Conservation (phyloP, 2,329 filamentous ascomycete genomes). For the Sarocladiaceae sp. region DNA sequence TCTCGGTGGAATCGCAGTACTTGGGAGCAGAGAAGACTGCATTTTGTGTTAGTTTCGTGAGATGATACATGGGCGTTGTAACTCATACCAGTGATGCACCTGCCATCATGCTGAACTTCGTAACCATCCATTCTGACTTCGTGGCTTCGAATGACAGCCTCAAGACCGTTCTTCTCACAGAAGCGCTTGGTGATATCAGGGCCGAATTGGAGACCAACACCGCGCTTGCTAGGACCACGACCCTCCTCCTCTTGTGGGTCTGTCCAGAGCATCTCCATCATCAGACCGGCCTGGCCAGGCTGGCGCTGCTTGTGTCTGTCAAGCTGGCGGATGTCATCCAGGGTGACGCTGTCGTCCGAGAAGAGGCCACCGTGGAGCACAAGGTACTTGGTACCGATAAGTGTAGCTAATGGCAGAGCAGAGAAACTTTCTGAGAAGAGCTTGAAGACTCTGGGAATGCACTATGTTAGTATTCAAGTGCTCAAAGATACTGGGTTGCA, state of each 20-base stretch:
- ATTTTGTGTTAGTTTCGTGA: slow-evolving; percentile 9
- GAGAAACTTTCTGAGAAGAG: slow-evolving; percentile 98
- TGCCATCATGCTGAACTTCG: slow-evolving; percentile 92
- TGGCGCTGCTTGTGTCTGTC: slow-evolving; percentile 87
- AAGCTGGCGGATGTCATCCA: slow-evolving; percentile 91
- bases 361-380: slow-evolving; percentile 93
- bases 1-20: slow-evolving; percentile 97
- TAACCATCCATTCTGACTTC: slow-evolving; percentile 99
- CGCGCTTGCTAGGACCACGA: slow-evolving; percentile 89
- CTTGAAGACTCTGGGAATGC: slow-evolving; percentile 66
- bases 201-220: slow-evolving; percentile 93
- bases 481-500: background rate
- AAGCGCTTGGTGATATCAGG: slow-evolving; percentile 94
- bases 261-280: slow-evolving; percentile 99
- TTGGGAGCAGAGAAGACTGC: slow-evolving; percentile 91
- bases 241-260: slow-evolving; percentile 84
- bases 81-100: slow-evolving; percentile 78
- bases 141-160: slow-evolving; percentile 93
- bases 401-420: slow-evolving; percentile 80
- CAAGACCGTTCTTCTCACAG: slow-evolving; percentile 90
- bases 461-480: background rate
- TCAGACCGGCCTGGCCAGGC: slow-evolving; percentile 85
- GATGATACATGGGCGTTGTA: background rate
- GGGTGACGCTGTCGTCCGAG: slow-evolving; percentile 85
- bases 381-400: slow-evolving; percentile 86